phyloP scores from a whole-genome alignment of 495 filamentous ascomycete species.

The Tirmania nivea region DNA sequence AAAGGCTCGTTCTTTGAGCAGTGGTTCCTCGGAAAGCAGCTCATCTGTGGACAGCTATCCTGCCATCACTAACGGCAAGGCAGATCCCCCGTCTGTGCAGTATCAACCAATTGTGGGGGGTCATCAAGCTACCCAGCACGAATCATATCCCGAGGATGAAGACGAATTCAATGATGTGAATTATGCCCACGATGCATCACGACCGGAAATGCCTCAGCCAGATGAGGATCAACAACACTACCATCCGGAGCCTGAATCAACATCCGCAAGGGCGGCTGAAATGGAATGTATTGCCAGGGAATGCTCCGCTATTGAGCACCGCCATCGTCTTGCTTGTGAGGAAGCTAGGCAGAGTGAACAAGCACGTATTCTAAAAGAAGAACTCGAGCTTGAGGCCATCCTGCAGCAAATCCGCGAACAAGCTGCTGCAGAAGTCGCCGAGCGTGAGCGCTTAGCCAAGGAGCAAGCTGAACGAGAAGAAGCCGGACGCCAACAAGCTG shows the following conservation, averaged over 20 bases:
- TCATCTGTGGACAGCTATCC: too few species aligned
- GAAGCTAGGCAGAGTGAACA: not conserved
- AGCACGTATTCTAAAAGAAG: not conserved
- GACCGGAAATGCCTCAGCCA: slow-evolving; percentile 1
- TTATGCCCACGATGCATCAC: too few species aligned
- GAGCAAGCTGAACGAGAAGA: slow-evolving; percentile 19
- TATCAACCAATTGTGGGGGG: too few species aligned
- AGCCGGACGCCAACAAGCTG: slow-evolving; percentile 12
- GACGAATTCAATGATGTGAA: too few species aligned
- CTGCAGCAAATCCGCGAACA: not conserved
- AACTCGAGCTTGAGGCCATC: not conserved
- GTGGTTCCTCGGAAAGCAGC: too few species aligned
- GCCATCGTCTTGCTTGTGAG: not conserved
- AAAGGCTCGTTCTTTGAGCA: too few species aligned
- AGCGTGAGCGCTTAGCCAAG: not conserved
- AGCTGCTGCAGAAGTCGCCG: not conserved
- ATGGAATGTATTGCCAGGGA: not conserved
- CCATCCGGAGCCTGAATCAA: too few species aligned
- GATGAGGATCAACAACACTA: too few species aligned
- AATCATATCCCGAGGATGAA: too few species aligned
- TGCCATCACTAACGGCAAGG: too few species aligned
- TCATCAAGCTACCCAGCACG: too few species aligned
- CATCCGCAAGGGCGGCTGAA: slow-evolving; percentile 3
- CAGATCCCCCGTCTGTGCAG: too few species aligned
- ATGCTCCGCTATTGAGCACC: not conserved